Conservation (phyloP, 2,329 filamentous ascomycete genomes). For the Hypomyces perniciosus region DNA sequence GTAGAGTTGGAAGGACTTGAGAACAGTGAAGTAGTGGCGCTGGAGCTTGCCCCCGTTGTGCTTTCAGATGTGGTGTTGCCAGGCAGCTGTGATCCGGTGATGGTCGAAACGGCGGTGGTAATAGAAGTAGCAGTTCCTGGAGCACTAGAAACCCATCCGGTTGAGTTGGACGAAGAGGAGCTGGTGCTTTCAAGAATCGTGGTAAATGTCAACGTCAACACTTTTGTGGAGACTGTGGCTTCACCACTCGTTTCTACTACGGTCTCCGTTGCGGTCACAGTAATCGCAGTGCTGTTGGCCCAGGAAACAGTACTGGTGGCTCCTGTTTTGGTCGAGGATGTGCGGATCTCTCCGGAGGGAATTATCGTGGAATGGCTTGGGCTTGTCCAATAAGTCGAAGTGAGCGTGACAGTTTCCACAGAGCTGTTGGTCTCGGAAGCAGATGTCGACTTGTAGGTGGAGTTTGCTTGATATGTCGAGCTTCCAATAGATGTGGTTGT, state of each 20-base stretch:
- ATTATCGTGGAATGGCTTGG: background rate
- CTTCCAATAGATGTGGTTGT: background rate
- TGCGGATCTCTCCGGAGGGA: background rate
- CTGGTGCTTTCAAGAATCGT: conserved; percentile 2
- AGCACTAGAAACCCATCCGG: background rate
- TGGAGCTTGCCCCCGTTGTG: background rate
- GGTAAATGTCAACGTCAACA: conserved; percentile 1
- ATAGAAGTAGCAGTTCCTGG: conserved; percentile 2
- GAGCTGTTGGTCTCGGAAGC: background rate
- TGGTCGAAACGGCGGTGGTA: background rate
- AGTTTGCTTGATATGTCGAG: background rate
- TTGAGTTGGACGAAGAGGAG: background rate
- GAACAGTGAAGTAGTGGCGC: background rate
- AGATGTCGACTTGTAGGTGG: background rate
- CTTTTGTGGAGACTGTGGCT: conserved; percentile 1
- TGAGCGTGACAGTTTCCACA: background rate
- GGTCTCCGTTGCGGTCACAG: conserved; percentile 2
- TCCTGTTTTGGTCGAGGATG: conserved; percentile 3
- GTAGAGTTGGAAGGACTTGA: background rate
- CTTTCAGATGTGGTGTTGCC: conserved; percentile 5
- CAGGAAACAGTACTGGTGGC: background rate
- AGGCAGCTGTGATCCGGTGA: conserved; percentile 1
- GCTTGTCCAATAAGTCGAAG: background rate
- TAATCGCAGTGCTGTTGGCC: conserved; percentile 3
- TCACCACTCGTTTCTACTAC: background rate